Evolutionary conservation across 2,329 filamentous ascomycete species (phyloP), one percentile per base, ranked within the genome.

Genomic region (Rutstroemia sp.): DNA sequence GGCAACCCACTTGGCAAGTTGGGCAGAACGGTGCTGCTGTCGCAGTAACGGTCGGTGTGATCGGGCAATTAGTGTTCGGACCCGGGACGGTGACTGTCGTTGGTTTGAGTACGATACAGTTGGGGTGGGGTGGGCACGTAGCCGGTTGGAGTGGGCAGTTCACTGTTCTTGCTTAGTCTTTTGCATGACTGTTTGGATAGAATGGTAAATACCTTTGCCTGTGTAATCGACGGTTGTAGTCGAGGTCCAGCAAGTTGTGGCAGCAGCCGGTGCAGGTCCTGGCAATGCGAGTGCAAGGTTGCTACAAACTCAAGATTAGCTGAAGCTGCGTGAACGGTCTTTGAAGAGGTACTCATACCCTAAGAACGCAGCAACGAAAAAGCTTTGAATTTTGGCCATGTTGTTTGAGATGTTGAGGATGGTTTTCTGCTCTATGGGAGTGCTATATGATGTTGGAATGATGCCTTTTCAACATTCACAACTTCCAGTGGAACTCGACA

Each of bases 41-140:
- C 4, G 58, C 58, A 6, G 61, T 64, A 7, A 59, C 59, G 2
- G 63, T 65, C 44, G 62, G 57, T 21, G 63, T 65, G 21, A 39
- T 46, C n/a, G 61, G 58, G 47, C 63, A 63, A 8, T 47, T 47
- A 8, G 48, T 42, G 18, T 63, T 50, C 4, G 41, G 19, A 14
- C 59, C 61, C 7, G 61, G 62, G 7, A 63, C 49, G 5, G 51
- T 53, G 18, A 57, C 27, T 9, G 58, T 61, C 12, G 21, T 42
- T 9, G 41, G 42, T 12, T 49, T 25, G 12, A 56, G 18, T 18
- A 61, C n/a, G 30, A 62, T 53, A 21, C 62, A 64, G 7, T 58
- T 34, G 38, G 54, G 49, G 14, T 48, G 41, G 16, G 56, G 54
- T 47, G 44, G 50, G 48, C 62, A 65, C 1, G 46, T 27, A 9